Percentiles rank a stretch among this genome's conserved stretches.
These are phyloP conservation scores for Apiospora marii DNA, from an alignment of 2,329 filamentous ascomycete species.

Conservation along the genomic window DNA sequence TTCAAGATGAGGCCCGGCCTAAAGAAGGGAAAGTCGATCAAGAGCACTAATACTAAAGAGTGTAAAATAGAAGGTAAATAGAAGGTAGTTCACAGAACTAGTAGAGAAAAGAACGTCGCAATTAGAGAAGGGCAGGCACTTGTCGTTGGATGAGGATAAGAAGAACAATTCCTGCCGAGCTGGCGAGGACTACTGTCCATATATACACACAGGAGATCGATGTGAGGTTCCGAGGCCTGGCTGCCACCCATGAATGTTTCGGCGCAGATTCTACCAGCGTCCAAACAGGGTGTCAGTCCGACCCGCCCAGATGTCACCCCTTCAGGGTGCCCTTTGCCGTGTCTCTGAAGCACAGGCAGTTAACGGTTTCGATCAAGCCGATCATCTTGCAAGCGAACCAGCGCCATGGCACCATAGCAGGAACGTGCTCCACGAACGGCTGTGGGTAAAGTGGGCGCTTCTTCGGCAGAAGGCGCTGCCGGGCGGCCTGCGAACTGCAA, in stretches of 20 bases:
- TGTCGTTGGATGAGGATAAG: constrained; percentile 38
- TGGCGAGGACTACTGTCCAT: not conserved
- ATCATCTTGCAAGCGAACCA: constrained; percentile 13
- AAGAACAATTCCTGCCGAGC: constrained; percentile 19
- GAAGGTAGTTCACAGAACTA: constrained; percentile 44
- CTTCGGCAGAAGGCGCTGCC: constrained; percentile 9
- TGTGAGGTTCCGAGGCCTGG: not conserved
- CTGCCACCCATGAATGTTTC: not conserved
- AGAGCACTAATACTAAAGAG: constrained; percentile 34
- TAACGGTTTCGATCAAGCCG: not conserved
- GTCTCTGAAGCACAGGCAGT: constrained; percentile 3
- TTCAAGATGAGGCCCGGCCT: constrained; percentile 40
- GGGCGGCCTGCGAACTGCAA: not conserved
- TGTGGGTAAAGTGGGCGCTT: constrained; percentile 16
- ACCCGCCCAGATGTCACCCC: constrained; percentile 8
- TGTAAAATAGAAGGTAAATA: constrained; percentile 33
- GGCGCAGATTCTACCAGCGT: not conserved
- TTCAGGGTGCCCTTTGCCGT: not conserved
- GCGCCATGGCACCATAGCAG: not conserved
- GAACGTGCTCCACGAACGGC: constrained; percentile 11
- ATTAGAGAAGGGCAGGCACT: constrained; percentile 36
- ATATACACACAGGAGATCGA: constrained; percentile 23
- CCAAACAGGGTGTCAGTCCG: not conserved
- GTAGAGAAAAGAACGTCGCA: constrained; percentile 39
- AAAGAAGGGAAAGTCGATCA: constrained; percentile 34